Evolutionary conservation across 2,329 filamentous ascomycete genomes (phyloP).

Genomic region (Penicillium psychrosexuale): DNA sequence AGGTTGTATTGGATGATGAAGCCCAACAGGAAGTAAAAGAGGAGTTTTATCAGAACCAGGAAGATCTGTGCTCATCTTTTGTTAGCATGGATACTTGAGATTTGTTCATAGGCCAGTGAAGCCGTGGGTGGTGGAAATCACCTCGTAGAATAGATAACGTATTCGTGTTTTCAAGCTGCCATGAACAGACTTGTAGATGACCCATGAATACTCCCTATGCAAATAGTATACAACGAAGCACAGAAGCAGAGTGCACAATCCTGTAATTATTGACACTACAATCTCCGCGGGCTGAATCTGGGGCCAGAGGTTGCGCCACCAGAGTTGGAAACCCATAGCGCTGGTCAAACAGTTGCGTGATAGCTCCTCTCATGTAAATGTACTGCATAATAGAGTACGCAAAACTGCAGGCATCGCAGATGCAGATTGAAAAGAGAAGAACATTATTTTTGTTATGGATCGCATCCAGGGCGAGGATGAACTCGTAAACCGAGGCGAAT

Average conservation of each 20-base stretch:
- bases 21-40: background rate
- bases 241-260: background rate
- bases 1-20: background rate
- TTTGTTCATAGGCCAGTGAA: background rate
- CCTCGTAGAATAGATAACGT: background rate
- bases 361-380: background rate
- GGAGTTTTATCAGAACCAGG: background rate
- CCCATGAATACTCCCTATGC: background rate
- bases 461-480: background rate
- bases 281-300: background rate
- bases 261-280: background rate
- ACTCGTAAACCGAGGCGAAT: background rate
- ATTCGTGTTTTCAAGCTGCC: background rate
- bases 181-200: background rate
- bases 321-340: background rate
- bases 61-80: background rate
- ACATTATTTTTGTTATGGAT: background rate
- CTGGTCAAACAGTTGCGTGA: background rate
- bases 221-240: background rate
- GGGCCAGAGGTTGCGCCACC: background rate
- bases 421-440: background rate
- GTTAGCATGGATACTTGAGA: background rate
- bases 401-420: background rate
- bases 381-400: background rate
- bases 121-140: background rate